Percentiles rank a stretch among this genome's conserved stretches.
phyloP scores from a whole-genome alignment of 164 flowering plant genomes.

The Vitis labrusca region DNA sequence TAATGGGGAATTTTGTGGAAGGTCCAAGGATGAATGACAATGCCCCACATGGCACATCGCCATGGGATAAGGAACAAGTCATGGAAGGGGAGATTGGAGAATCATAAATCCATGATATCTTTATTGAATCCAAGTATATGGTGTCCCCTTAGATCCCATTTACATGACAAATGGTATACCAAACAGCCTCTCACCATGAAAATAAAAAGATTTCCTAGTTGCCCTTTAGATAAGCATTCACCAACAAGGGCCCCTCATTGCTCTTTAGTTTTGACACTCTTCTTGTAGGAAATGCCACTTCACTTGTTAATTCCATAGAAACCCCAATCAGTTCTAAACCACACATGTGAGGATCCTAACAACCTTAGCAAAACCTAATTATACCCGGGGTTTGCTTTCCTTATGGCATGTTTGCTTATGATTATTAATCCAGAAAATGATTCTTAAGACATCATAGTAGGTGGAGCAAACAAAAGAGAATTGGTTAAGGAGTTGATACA shows the following conservation, averaged over 20 bases:
- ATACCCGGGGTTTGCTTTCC: neutral
- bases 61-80: constrained; percentile 10
- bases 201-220: neutral
- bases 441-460: neutral
- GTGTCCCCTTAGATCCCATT: constrained; percentile 22
- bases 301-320: neutral
- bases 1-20: neutral
- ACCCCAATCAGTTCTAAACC: neutral
- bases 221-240: constrained; percentile 5
- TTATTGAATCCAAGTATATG: constrained; percentile 22
- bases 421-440: neutral
- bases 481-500: neutral
- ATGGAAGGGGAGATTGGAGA: constrained; percentile 2
- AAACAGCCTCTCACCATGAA: neutral
- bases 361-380: neutral
- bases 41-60: constrained; percentile 8
- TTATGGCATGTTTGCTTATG: neutral
- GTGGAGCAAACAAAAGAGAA: constrained; percentile 3
- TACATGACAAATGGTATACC: constrained; percentile 6
- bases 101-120: constrained; percentile 22
- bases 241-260: neutral
- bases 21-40: neutral
- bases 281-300: neutral
- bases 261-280: neutral
- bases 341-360: neutral